Evolutionary conservation across 352 stramenopile species (phyloP).

Genomic region (Phytopythium helicoides): DNA sequence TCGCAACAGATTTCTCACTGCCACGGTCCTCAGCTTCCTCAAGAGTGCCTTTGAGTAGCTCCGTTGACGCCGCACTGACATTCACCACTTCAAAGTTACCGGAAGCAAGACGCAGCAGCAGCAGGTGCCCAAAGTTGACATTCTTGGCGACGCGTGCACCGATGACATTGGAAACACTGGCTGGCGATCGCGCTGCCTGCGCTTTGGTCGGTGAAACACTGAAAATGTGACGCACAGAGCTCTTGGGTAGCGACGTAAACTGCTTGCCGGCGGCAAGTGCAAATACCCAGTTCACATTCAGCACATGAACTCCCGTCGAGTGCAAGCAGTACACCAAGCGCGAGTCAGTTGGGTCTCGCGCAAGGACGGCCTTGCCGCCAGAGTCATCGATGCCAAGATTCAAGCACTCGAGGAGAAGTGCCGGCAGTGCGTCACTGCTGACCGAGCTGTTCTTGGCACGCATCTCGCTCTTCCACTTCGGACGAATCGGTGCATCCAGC

Average conservation of each 20-base stretch:
- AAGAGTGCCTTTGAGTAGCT: slow-evolving; percentile 63
- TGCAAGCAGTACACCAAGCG: slow-evolving; percentile 73
- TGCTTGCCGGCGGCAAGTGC: slow-evolving; percentile 53
- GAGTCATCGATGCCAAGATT: slow-evolving; percentile 72
- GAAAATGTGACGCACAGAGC: slow-evolving; percentile 73
- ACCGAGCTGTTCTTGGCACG: slow-evolving; percentile 6
- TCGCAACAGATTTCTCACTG: slow-evolving; percentile 8
- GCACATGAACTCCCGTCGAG: slow-evolving; percentile 72
- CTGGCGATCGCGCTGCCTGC: neutral
- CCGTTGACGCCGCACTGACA: slow-evolving; percentile 66
- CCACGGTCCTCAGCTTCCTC: slow-evolving; percentile 9
- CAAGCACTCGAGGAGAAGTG: slow-evolving; percentile 69
- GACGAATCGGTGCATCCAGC: slow-evolving; percentile 54
- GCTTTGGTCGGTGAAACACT: slow-evolving; percentile 51
- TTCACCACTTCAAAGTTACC: slow-evolving; percentile 80
- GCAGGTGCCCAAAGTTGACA: slow-evolving; percentile 69
- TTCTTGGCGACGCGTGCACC: slow-evolving; percentile 70
- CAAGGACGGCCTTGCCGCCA: slow-evolving; percentile 55
- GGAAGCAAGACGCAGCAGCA: slow-evolving; percentile 69
- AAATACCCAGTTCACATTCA: slow-evolving; percentile 76
- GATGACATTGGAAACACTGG: slow-evolving; percentile 38
- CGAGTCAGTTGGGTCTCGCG: slow-evolving; percentile 45
- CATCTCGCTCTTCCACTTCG: slow-evolving; percentile 51
- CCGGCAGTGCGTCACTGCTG: slow-evolving; percentile 21
- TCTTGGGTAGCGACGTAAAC: slow-evolving; percentile 60